Evolutionary conservation across 441 rosid genomes (phyloP).

Genomic region (Geranium incanum): DNA sequence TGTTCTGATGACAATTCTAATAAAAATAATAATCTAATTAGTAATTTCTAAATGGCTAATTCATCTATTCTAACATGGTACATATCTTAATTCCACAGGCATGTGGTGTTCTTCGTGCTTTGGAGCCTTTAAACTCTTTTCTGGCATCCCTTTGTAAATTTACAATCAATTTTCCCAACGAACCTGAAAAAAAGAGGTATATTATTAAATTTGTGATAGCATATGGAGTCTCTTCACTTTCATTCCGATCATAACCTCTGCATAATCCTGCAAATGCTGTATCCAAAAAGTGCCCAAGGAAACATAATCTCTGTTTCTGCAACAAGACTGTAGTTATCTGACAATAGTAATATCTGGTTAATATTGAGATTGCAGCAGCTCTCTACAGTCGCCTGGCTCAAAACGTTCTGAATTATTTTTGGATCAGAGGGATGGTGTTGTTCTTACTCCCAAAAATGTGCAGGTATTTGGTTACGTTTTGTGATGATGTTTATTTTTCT

Average conservation of each 20-base stretch:
- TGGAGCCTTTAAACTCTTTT: conserved; percentile 94
- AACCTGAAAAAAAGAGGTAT: conserved; percentile 76
- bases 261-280: neutral
- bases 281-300: conserved; percentile 2
- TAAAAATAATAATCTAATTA: neutral
- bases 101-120: conserved; percentile 95
- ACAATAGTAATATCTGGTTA: conserved; percentile 4
- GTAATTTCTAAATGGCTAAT: conserved; percentile 14
- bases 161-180: conserved; percentile 79
- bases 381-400: conserved; percentile 67
- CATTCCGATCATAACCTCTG: neutral
- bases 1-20: neutral
- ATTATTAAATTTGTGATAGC: conserved; percentile 19
- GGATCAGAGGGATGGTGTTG: conserved; percentile 70
- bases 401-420: conserved; percentile 65
- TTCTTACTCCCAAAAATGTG: conserved; percentile 93
- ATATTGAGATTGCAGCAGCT: conserved; percentile 50
- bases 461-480: conserved; percentile 50
- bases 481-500: conserved; percentile 8
- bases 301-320: neutral
- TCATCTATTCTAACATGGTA: conserved; percentile 19
- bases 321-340: neutral
- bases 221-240: conserved; percentile 7
- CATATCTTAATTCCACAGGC: conserved; percentile 51
- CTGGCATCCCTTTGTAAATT: conserved; percentile 96